Conservation (phyloP, 768 basidiomycete genomes). For the Trametes cubensis region DNA sequence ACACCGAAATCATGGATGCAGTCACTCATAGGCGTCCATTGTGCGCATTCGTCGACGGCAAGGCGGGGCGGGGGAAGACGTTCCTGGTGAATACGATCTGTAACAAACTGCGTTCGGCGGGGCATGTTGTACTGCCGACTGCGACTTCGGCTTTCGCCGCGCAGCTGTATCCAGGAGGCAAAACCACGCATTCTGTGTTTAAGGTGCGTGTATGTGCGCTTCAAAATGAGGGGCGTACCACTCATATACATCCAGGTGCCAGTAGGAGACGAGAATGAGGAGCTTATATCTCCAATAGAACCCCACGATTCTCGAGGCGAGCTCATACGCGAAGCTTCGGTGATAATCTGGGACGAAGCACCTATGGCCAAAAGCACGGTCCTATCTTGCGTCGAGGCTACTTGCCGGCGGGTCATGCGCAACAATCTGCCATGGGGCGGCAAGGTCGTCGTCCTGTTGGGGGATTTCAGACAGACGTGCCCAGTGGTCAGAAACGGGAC, state of each 20-base stretch:
- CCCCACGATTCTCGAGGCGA: constrained; percentile 34
- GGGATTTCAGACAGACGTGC: constrained; percentile 45
- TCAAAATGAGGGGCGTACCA: not conserved
- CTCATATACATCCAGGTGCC: constrained; percentile 31
- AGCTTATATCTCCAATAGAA: constrained; percentile 38
- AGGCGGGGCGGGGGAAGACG: constrained; percentile 47
- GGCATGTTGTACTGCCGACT: constrained; percentile 38
- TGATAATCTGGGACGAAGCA: constrained; percentile 47
- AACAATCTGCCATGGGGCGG: constrained; percentile 41
- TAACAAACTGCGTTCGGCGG: constrained; percentile 32
- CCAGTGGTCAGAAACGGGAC: constrained; percentile 41
- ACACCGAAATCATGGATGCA: constrained; percentile 21
- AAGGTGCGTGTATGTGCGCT: constrained; percentile 33
- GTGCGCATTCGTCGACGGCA: constrained; percentile 41
- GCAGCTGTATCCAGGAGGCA: constrained; percentile 41
- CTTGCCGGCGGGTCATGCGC: constrained; percentile 33
- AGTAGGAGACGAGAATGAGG: constrained; percentile 37
- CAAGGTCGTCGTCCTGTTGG: constrained; percentile 39
- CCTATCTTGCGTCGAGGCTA: constrained; percentile 39
- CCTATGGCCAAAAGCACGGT: constrained; percentile 44
- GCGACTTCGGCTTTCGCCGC: constrained; percentile 46
- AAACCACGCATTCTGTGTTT: constrained; percentile 44
- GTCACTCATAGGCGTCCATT: constrained; percentile 22
- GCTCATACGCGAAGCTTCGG: constrained; percentile 34
- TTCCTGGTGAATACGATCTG: constrained; percentile 40